Percentiles rank a stretch among this genome's conserved stretches.
Evolutionary conservation across 768 basidiomycete genomes (phyloP).

Genomic region (Podaxis sp.): DNA sequence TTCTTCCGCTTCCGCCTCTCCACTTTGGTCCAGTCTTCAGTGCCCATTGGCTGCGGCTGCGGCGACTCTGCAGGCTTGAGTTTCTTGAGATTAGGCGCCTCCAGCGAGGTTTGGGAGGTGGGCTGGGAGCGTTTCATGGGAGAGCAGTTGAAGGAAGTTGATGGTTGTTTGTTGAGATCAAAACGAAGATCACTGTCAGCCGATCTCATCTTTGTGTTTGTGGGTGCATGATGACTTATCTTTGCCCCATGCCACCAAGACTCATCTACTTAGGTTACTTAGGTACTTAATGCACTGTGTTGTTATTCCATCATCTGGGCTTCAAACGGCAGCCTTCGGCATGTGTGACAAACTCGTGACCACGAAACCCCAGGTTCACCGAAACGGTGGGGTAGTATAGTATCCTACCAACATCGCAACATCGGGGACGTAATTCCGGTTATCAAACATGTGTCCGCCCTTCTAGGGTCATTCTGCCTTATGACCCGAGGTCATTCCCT

Average conservation of each 20-base stretch:
- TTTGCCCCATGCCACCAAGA: not conserved
- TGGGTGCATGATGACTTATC: not conserved
- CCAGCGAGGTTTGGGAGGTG: not conserved
- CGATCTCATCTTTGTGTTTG: not conserved
- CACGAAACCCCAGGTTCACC: too few relatives aligned
- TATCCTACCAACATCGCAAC: not conserved
- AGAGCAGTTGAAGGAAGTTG: not conserved
- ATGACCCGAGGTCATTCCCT: too few relatives aligned
- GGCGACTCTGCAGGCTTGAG: not conserved
- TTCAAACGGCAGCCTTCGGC: too few relatives aligned
- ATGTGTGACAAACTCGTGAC: too few relatives aligned
- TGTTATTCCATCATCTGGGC: too few relatives aligned
- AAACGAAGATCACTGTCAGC: not conserved
- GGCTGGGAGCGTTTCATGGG: conserved; percentile 6
- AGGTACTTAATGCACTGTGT: too few relatives aligned
- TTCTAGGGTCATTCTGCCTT: not conserved
- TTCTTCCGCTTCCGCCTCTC: conserved; percentile 75
- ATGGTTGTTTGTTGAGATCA: not conserved
- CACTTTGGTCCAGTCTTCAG: conserved; percentile 58
- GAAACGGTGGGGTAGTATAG: too few relatives aligned
- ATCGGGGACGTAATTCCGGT: not conserved
- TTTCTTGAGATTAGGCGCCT: not conserved
- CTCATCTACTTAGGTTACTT: too few relatives aligned
- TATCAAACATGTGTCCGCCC: not conserved
- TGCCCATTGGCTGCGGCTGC: not conserved